Evolutionary conservation across 2,329 filamentous ascomycete species (phyloP).

Genomic region (Pleoardoris graminearum): DNA sequence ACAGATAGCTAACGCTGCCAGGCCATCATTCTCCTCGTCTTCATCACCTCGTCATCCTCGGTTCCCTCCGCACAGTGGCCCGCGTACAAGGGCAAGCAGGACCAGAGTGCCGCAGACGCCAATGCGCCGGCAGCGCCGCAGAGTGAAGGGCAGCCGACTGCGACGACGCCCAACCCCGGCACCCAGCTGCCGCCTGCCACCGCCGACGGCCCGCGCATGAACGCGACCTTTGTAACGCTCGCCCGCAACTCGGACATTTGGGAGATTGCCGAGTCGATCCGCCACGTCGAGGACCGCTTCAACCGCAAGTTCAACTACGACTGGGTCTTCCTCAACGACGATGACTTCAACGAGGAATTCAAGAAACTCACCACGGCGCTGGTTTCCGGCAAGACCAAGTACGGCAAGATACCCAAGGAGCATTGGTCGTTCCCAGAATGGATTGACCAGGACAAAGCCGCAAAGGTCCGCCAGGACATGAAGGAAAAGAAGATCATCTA

Average conservation of each 20-base stretch:
- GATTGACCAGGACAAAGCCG: slow-evolving; percentile 94
- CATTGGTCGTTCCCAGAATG: slow-evolving; percentile 97
- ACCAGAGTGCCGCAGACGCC: slow-evolving; percentile 18
- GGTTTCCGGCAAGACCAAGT: slow-evolving; percentile 90
- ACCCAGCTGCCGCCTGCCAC: slow-evolving; percentile 47
- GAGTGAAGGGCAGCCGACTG: slow-evolving; percentile 18
- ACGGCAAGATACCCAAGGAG: slow-evolving; percentile 84
- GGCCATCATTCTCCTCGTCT: slow-evolving; percentile 76
- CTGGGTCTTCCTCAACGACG: slow-evolving; percentile 98
- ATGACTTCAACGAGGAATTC: slow-evolving; percentile 90
- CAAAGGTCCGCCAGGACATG: slow-evolving; percentile 93
- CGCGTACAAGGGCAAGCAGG: slow-evolving; percentile 23
- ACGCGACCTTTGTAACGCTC: slow-evolving; percentile 95
- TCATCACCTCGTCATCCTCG: slow-evolving; percentile 69
- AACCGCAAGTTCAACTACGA: slow-evolving; percentile 97
- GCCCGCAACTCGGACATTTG: slow-evolving; percentile 92
- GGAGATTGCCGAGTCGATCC: slow-evolving; percentile 96
- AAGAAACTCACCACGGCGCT: slow-evolving; percentile 87
- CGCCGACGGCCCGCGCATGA: slow-evolving; percentile 75
- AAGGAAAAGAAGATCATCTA: slow-evolving; percentile 94
- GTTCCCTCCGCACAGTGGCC: slow-evolving; percentile 44
- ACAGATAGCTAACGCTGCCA: slow-evolving; percentile 35
- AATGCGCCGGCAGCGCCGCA: slow-evolving; percentile 18
- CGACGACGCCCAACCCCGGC: slow-evolving; percentile 39
- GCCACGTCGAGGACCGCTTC: slow-evolving; percentile 96